Base-by-base conservation (phyloP, 116 monocot genomes). In the Dioscorea cayenensis region DNA sequence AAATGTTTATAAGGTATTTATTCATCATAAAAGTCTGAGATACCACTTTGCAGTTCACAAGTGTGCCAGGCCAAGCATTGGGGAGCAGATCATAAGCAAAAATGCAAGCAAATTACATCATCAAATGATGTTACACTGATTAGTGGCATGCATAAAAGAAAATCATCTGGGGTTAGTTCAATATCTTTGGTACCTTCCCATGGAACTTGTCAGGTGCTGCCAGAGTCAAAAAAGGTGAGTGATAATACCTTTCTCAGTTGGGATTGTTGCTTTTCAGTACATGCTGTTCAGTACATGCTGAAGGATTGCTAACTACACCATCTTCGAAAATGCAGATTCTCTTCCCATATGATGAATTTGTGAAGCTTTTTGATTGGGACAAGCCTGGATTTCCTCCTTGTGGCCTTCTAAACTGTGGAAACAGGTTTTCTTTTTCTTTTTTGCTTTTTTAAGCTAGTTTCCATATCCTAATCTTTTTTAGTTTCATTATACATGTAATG, bases 301-400 rank as follows among this genome's bases (percentile, higher is more conserved):
- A 48, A 11, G 20, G 55, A 70, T 68, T 49, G 14, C 36, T 75
- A 50, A 70, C 61, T 36, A 71, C 63, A 28, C 65, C 48, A 27
- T 58, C 0, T 66, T 61, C 2, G 23, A 64, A 69, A 17, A 76
- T 77, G 50, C 83, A 99, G 99, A 89, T 94, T 66, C 84, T 99
- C 73, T 99, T 93, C 65, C 86, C 99, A 20, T 99, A 99, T 80
- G 85, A 99, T 71, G 94, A 99, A 67, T 99, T 99, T 80, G 74
- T 85, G 37, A 89, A 87, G 66, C 87, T 99, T 73, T 99, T 85
- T 71, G 79, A 86, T 77, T 94, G 94, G 90, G 82, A 87, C 19
- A 89, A 86, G 64, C 79, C 75, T 70, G 89, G 72, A 70, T 86
- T 85, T 80, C 76, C 79, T 66, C 99, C 99, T 78, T 94, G 94